Evolutionary conservation across 805 yeast genomes (phyloP).

Genomic region (Hermanozyma aechmeae): DNA sequence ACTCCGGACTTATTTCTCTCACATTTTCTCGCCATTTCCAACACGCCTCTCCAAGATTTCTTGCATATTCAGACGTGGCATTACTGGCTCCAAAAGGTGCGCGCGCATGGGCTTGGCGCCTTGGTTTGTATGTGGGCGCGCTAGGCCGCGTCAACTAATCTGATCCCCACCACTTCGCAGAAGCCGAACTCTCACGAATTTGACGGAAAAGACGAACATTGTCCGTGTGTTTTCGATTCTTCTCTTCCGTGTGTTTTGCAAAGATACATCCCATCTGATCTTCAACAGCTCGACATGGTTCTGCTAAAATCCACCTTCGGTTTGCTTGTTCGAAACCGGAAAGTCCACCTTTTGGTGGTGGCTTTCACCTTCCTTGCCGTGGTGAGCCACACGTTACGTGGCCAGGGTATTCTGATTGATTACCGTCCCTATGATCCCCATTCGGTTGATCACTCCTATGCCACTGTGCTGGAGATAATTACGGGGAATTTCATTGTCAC

Average conservation of each 20-base stretch:
- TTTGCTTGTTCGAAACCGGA: slow-evolving; percentile 6
- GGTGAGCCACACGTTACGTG: slow-evolving; percentile 3
- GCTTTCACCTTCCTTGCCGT: slow-evolving; percentile 3
- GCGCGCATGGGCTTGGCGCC: no score
- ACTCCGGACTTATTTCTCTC: no score
- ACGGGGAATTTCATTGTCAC: slow-evolving; percentile 5
- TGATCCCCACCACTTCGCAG: not conserved
- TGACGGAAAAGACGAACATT: not conserved
- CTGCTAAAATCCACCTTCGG: not conserved
- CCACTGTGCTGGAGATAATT: slow-evolving; percentile 7
- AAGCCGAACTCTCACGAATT: not conserved
- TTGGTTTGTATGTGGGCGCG: not conserved
- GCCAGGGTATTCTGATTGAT: slow-evolving; percentile 4
- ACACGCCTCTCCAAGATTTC: no score
- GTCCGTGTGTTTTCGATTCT: not conserved
- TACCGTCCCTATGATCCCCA: slow-evolving; percentile 1
- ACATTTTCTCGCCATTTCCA: no score
- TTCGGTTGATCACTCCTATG: slow-evolving; percentile 1
- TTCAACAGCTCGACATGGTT: no score
- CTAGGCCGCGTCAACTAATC: not conserved
- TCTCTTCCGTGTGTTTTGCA: not conserved
- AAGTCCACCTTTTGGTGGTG: slow-evolving; percentile 4
- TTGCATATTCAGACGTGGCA: no score
- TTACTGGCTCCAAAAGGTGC: no score
- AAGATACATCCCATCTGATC: no score